Evolutionary conservation across 768 basidiomycete genomes (phyloP).

Genomic region (Astraeus odoratus): DNA sequence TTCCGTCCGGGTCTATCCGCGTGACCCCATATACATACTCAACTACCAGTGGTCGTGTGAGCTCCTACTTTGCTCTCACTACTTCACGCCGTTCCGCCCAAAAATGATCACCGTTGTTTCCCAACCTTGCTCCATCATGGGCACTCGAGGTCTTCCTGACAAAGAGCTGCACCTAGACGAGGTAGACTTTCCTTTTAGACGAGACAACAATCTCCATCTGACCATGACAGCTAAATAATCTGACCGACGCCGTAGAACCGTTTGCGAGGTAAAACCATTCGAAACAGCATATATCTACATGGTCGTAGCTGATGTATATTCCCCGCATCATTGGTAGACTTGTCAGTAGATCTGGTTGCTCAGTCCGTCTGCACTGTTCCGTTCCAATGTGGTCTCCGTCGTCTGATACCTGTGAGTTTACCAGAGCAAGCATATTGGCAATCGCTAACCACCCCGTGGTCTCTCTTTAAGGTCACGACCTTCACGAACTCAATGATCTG

Average conservation of each 20-base stretch:
- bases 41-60: conserved; percentile 9
- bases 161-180: conserved; percentile 31
- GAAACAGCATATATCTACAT: neutral
- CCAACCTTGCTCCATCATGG: conserved; percentile 4
- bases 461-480: conserved; percentile 45
- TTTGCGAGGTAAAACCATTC: conserved; percentile 47
- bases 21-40: conserved; percentile 3
- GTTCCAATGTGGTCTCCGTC: conserved; percentile 61
- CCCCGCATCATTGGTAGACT: conserved; percentile 30
- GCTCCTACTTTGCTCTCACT: conserved; percentile 3
- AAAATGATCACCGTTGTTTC: conserved; percentile 28
- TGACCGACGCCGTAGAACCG: conserved; percentile 51
- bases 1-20: conserved; percentile 14
- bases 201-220: conserved; percentile 1
- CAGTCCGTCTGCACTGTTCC: conserved; percentile 55
- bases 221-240: conserved; percentile 38
- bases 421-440: neutral
- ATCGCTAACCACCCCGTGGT: neutral
- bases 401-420: conserved; percentile 48
- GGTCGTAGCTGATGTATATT: neutral
- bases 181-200: conserved; percentile 20
- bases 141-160: conserved; percentile 3
- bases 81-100: conserved; percentile 4
- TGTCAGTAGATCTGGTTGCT: conserved; percentile 39
- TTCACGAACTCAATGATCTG: conserved; percentile 63